Percentiles rank a stretch among this genome's conserved stretches.
phyloP scores from a whole-genome alignment of 2,329 filamentous ascomycete species.

The Metarhizium humberi region DNA sequence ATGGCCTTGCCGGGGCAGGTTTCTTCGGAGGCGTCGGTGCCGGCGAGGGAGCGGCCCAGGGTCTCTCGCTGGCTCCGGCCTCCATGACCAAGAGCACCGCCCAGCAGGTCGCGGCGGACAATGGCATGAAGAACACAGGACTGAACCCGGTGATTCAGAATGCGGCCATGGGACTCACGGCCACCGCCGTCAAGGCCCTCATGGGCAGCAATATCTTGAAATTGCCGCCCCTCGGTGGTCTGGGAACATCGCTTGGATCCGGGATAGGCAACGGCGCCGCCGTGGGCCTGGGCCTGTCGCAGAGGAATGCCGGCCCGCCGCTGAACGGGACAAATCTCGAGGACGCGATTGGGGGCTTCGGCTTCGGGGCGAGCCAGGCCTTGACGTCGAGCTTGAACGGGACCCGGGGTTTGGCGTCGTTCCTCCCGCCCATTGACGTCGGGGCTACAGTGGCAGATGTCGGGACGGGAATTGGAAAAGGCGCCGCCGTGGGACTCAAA shows the following conservation, averaged over 20 bases:
- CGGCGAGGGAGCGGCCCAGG: constrained; percentile 15
- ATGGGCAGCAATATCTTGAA: constrained; percentile 9
- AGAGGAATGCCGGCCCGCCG: constrained; percentile 7
- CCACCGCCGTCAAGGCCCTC: constrained; percentile 17
- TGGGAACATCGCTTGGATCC: constrained; percentile 13
- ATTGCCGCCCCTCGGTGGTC: constrained; percentile 8
- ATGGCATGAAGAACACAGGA: constrained; percentile 18
- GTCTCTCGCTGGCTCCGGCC: constrained; percentile 11
- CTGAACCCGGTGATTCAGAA: constrained; percentile 21
- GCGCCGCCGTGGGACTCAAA: constrained; percentile 2
- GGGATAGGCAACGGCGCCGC: constrained; percentile 16
- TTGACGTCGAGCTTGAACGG: constrained; percentile 16
- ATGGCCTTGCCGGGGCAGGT: constrained; percentile 7
- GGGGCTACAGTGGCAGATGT: constrained; percentile 1
- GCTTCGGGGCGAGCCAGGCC: constrained; percentile 18
- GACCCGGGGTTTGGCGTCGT: neutral
- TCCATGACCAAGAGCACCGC: constrained; percentile 8
- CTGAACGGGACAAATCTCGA: constrained; percentile 12
- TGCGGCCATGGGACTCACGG: constrained; percentile 17
- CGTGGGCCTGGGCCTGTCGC: constrained; percentile 13
- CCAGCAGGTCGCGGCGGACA: constrained; percentile 15
- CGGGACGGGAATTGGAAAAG: constrained; percentile 3
- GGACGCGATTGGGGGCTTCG: constrained; percentile 16
- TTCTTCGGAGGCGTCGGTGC: constrained; percentile 17
- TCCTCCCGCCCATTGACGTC: constrained; percentile 6